These are phyloP conservation scores for Aspergillus campestris DNA, from an alignment of 495 filamentous ascomycete species.

Conservation along the genomic window DNA sequence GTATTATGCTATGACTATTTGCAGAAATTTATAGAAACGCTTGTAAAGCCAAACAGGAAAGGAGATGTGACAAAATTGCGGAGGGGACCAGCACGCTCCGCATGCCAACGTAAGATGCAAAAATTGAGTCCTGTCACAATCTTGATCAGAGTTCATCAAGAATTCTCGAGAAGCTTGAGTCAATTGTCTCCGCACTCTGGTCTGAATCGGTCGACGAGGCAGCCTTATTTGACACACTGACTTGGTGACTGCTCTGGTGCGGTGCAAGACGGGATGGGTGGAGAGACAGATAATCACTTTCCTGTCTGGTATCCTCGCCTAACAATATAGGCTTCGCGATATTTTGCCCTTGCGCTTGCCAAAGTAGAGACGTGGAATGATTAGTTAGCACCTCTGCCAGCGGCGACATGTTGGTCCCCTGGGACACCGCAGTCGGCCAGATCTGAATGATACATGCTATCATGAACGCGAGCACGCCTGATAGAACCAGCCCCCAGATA, in stretches of 20 bases:
- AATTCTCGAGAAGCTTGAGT: conserved; percentile 22
- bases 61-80: no score
- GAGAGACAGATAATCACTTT: background rate
- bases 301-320: no score
- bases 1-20: conserved; percentile 21
- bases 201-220: conserved; percentile 1
- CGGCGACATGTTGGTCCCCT: background rate
- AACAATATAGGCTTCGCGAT: background rate
- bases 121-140: background rate
- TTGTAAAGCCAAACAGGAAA: no score
- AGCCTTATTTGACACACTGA: background rate
- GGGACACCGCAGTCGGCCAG: conserved; percentile 12
- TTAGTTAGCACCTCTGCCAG: background rate
- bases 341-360: background rate
- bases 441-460: conserved; percentile 36
- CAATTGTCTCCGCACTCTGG: conserved; percentile 4
- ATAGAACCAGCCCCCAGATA: conserved; percentile 47
- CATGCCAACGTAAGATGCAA: no score
- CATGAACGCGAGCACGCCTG: conserved; percentile 27
- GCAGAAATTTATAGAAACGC: no score
- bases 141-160: conserved; percentile 27
- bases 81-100: no score
- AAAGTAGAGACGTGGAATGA: background rate
- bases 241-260: no score
- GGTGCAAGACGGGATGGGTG: background rate